A percentile compares a stretch with the other conserved stretches of the same genome.
Evolutionary conservation across 2,329 filamentous ascomycete species (phyloP).

Genomic region (Xylariaceae sp.): DNA sequence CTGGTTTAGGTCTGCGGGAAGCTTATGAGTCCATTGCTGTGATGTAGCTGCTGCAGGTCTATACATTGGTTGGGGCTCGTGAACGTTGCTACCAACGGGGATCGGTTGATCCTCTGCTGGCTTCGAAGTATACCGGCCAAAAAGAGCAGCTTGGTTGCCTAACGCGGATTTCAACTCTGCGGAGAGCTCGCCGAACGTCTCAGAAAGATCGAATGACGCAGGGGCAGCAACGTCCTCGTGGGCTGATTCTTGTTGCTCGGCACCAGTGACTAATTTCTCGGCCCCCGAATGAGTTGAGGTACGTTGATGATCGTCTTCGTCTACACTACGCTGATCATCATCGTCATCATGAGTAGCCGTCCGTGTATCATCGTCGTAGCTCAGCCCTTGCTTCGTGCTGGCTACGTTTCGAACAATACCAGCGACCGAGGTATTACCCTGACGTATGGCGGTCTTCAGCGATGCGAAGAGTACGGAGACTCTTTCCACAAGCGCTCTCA

Average conservation of each 20-base stretch:
- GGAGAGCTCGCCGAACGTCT: too few species aligned
- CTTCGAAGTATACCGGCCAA: neutral
- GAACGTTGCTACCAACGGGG: too few species aligned
- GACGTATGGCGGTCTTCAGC: conserved; percentile 25
- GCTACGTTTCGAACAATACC: conserved; percentile 24
- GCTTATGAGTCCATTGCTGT: conserved; percentile 1
- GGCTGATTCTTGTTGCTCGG: too few species aligned
- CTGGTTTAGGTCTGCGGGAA: neutral
- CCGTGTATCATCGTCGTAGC: conserved; percentile 23
- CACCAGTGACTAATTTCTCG: too few species aligned
- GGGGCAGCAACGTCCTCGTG: too few species aligned
- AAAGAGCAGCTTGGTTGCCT: neutral
- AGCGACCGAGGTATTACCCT: conserved; percentile 24
- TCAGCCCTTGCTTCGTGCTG: conserved; percentile 22
- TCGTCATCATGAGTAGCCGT: neutral
- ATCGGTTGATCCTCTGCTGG: neutral
- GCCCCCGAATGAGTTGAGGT: too few species aligned
- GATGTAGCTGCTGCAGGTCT: neutral
- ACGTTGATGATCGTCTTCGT: too few species aligned
- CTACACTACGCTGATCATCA: too few species aligned
- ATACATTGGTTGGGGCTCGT: neutral
- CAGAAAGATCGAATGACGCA: neutral
- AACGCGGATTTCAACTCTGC: neutral
- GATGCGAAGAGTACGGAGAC: conserved; percentile 26
- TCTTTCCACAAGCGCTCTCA: conserved; percentile 26